Evolutionary conservation across 1,284 basidiomycete genomes (phyloP).

Genomic region (Psilocybe mexicana): DNA sequence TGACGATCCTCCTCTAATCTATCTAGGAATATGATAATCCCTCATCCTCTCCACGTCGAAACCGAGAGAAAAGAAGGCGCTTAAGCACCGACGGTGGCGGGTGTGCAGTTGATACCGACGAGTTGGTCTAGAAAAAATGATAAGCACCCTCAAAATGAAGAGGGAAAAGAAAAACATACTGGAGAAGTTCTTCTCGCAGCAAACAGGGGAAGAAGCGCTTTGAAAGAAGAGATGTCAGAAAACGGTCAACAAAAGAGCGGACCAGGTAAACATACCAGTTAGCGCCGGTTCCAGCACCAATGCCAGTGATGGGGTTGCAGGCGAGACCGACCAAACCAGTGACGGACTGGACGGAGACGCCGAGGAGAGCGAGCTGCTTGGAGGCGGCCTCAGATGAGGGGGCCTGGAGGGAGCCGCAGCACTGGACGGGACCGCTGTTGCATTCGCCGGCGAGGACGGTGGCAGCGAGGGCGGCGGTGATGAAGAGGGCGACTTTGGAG

Average conservation of each 20-base stretch:
- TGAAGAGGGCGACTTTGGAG: slow-evolving; percentile 14
- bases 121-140: too few species aligned
- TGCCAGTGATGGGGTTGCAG: slow-evolving; percentile 20
- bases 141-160: too few species aligned
- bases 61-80: not conserved
- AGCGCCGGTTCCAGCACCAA: slow-evolving; percentile 14
- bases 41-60: not conserved
- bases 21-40: not conserved
- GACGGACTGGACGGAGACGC: slow-evolving; percentile 6
- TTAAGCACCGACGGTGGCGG: slow-evolving; percentile 15
- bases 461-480: slow-evolving; percentile 13
- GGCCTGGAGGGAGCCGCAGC: slow-evolving; percentile 13
- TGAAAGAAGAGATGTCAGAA: too few species aligned
- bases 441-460: slow-evolving; percentile 14
- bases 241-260: too few species aligned
- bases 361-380: slow-evolving; percentile 11
- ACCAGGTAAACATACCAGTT: slow-evolving; percentile 17
- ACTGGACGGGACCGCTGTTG: slow-evolving; percentile 20
- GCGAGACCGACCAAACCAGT: slow-evolving; percentile 15
- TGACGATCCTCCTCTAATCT: not conserved
- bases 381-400: not conserved
- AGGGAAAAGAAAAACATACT: slow-evolving; percentile 12
- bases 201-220: slow-evolving; percentile 13
- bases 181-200: slow-evolving; percentile 20
- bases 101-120: slow-evolving; percentile 21